A percentile compares a stretch with the other conserved stretches of the same genome.
Evolutionary conservation across 345 rosid species (phyloP).

Genomic region (Trapa bicornis): DNA sequence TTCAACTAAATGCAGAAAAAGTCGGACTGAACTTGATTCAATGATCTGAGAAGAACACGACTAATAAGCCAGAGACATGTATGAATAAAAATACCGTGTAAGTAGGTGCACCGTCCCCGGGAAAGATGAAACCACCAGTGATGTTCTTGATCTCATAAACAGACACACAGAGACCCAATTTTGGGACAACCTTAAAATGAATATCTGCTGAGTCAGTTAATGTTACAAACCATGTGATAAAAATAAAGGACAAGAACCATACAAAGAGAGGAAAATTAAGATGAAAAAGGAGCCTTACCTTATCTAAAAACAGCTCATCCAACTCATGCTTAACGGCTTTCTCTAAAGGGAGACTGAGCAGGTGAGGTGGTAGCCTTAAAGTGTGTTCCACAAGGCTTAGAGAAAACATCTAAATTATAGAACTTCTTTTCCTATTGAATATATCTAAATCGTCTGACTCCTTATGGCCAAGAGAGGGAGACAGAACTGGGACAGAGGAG

Average conservation of each 20-base stretch:
- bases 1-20: background rate
- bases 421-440: too few species aligned
- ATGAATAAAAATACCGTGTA: constrained; percentile 34
- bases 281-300: constrained; percentile 25
- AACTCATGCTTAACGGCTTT: constrained; percentile 57
- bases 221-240: background rate
- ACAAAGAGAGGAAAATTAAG: background rate
- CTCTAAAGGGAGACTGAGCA: constrained; percentile 48
- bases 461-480: too few species aligned
- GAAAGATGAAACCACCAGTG: constrained; percentile 60
- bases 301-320: constrained; percentile 56
- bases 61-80: background rate
- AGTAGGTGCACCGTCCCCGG: constrained; percentile 82
- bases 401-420: constrained; percentile 36
- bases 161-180: constrained; percentile 69
- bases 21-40: background rate
- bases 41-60: background rate
- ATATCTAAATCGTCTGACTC: too few species aligned
- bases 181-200: constrained; percentile 43
- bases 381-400: constrained; percentile 73
- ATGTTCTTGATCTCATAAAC: constrained; percentile 49
- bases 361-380: constrained; percentile 61
- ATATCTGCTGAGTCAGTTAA: background rate
- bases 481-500: too few species aligned
- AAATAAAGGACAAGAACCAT: background rate